Conservation (phyloP, 1,139 yeast genomes). For the Spathaspora sp. region DNA sequence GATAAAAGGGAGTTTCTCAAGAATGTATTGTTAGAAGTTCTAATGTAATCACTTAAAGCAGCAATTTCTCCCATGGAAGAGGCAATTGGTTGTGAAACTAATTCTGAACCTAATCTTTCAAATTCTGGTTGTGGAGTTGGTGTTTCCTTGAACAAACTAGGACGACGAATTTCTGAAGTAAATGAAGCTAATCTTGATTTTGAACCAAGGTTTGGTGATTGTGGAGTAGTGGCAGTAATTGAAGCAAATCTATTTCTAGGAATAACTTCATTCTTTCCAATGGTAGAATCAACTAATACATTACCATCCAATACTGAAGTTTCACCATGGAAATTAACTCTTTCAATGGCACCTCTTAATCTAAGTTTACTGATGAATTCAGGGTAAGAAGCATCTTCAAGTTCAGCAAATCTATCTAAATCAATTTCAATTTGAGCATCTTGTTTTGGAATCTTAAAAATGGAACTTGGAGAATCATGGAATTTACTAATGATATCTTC, state of each 20-base stretch:
- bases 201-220: slow-evolving; percentile 43
- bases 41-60: slow-evolving; percentile 73
- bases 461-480: slow-evolving; percentile 78
- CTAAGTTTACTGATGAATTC: slow-evolving; percentile 47
- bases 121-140: slow-evolving; percentile 40
- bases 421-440: slow-evolving; percentile 78
- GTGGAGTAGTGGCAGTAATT: slow-evolving; percentile 40
- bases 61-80: slow-evolving; percentile 71
- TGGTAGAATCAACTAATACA: slow-evolving; percentile 54
- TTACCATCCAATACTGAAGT: slow-evolving; percentile 86
- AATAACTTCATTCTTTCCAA: slow-evolving; percentile 57
- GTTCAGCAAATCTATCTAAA: slow-evolving; percentile 61
- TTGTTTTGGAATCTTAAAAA: slow-evolving; percentile 84
- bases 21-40: slow-evolving; percentile 84
- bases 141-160: slow-evolving; percentile 31
- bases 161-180: slow-evolving; percentile 40
- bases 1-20: slow-evolving; percentile 84
- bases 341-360: slow-evolving; percentile 79
- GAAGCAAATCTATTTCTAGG: slow-evolving; percentile 43
- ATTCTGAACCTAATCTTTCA: slow-evolving; percentile 62
- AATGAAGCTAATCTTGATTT: slow-evolving; percentile 48
- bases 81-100: slow-evolving; percentile 71
- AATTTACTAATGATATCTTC: slow-evolving; percentile 72
- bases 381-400: slow-evolving; percentile 49
- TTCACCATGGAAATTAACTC: slow-evolving; percentile 77